Evolutionary conservation across 805 yeast species (phyloP).

Genomic region (Starmerella powellii): DNA sequence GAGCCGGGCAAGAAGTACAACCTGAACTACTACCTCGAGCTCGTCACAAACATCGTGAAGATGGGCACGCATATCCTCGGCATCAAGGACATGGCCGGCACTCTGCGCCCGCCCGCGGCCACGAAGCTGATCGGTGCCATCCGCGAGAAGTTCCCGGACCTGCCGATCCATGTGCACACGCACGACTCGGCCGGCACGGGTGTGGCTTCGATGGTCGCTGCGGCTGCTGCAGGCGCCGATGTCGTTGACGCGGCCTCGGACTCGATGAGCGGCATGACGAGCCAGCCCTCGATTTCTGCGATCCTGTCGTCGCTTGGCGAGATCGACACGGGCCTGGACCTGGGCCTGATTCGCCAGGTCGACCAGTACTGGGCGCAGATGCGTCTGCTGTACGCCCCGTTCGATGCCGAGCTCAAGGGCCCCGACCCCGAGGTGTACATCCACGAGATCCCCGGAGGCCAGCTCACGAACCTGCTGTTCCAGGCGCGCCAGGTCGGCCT

Average conservation of each 20-base stretch:
- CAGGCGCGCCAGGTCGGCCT: constrained; percentile 98
- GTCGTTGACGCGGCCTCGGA: constrained; percentile 95
- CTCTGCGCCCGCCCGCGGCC: constrained; percentile 92
- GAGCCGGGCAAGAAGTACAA: constrained; percentile 92
- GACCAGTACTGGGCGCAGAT: constrained; percentile 98
- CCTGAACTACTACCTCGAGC: constrained; percentile 71
- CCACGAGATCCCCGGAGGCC: constrained; percentile 99
- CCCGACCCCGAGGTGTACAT: constrained; percentile 98
- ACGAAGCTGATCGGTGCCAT: constrained; percentile 62
- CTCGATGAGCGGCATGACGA: constrained; percentile 96
- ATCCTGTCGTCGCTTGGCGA: constrained; percentile 81
- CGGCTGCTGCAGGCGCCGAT: constrained; percentile 95
- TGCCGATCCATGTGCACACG: constrained; percentile 97
- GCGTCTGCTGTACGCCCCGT: constrained; percentile 90
- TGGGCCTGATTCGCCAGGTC: constrained; percentile 58
- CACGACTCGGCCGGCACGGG: constrained; percentile 99
- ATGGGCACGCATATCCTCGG: constrained; percentile 97
- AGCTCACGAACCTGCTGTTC: constrained; percentile 91
- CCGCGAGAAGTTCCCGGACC: constrained; percentile 75
- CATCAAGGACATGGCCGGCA: constrained; percentile 99
- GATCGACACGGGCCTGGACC: constrained; percentile 59
- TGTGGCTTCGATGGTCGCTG: constrained; percentile 90
- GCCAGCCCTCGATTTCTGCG: constrained; percentile 94
- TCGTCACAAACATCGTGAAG: constrained; percentile 70
- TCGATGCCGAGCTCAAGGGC: constrained; percentile 97